Percentiles rank a stretch among this genome's conserved stretches.
phyloP scores from a whole-genome alignment of 1,284 basidiomycete genomes.

The Cyathus olla region DNA sequence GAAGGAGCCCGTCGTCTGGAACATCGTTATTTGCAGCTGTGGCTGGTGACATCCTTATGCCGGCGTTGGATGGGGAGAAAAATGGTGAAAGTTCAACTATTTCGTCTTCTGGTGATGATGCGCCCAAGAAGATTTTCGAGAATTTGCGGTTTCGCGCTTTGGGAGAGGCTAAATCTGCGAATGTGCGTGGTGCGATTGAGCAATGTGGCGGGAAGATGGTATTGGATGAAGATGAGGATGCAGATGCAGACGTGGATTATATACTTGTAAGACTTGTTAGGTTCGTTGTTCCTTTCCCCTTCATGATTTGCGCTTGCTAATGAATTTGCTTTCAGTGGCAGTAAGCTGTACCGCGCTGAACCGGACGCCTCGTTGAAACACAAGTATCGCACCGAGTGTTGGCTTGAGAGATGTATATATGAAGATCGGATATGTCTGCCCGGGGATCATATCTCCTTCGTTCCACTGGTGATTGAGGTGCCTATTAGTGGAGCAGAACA shows the following conservation, averaged over 20 bases:
- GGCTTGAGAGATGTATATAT: constrained; percentile 82
- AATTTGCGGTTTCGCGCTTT: constrained; percentile 66
- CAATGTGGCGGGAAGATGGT: constrained; percentile 64
- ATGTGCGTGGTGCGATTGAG: constrained; percentile 68
- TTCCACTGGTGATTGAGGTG: constrained; percentile 62
- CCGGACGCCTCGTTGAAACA: constrained; percentile 50
- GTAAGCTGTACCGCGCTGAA: constrained; percentile 67
- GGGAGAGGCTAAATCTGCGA: constrained; percentile 70
- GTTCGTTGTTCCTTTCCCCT: constrained; percentile 45
- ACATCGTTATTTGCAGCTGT: neutral
- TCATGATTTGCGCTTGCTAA: neutral
- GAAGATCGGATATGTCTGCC: constrained; percentile 70
- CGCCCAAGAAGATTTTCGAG: constrained; percentile 50
- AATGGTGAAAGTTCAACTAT: constrained; percentile 29
- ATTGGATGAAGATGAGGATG: constrained; percentile 54
- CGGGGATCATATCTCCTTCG: constrained; percentile 72
- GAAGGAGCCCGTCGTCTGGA: constrained; percentile 44
- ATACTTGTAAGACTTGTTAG: constrained; percentile 79
- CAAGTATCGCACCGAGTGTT: constrained; percentile 84
- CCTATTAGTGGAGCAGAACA: constrained; percentile 69
- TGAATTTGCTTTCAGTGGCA: constrained; percentile 57
- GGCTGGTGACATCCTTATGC: no score
- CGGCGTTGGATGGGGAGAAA: neutral
- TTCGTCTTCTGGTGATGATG: no score
- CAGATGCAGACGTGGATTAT: constrained; percentile 55